These are phyloP conservation scores for Hysterium pulicare DNA, from an alignment of 2,329 filamentous ascomycete genomes.

Conservation along the genomic window DNA sequence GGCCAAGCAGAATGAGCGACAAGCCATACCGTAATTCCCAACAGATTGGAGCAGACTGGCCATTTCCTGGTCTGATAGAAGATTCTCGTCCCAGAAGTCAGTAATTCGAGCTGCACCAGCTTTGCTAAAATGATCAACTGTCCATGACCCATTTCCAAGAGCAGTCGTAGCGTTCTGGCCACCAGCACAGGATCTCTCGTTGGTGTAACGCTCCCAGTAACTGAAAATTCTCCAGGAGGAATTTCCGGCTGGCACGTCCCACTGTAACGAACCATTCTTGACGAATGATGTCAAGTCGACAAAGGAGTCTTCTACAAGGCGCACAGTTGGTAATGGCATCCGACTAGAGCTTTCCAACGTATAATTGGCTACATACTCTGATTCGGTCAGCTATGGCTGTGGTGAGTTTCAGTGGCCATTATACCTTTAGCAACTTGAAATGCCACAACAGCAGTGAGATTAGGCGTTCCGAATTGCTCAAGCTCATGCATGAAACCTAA, in stretches of 20 bases:
- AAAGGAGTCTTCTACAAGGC: constrained; percentile 12
- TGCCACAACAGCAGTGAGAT: constrained; percentile 12
- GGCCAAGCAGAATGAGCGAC: too few relatives aligned
- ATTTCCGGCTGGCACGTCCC: constrained; percentile 12
- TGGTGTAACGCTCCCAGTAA: constrained; percentile 18
- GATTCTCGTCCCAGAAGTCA: constrained; percentile 31
- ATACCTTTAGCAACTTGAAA: constrained; percentile 9
- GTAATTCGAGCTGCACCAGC: constrained; percentile 22
- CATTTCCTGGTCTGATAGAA: constrained; percentile 19
- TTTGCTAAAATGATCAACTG: constrained; percentile 32
- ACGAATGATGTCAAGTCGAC: constrained; percentile 14
- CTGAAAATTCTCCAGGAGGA: constrained; percentile 14
- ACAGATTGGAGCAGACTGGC: constrained; percentile 13
- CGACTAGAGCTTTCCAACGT: constrained; percentile 3
- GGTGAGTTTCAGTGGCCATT: too few relatives aligned
- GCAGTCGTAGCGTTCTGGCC: constrained; percentile 21
- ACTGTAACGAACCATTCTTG: constrained; percentile 9
- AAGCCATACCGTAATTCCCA: constrained; percentile 30
- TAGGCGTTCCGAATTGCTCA: constrained; percentile 14
- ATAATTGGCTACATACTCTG: too few relatives aligned
- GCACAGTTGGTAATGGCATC: constrained; percentile 2
- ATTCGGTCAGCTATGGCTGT: too few relatives aligned
- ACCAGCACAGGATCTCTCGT: constrained; percentile 13
- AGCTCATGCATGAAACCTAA: constrained; percentile 13
- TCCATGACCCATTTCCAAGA: constrained; percentile 32